Evolutionary conservation across 1,284 basidiomycete species (phyloP).

Genomic region (Phellinidium pouzarii): DNA sequence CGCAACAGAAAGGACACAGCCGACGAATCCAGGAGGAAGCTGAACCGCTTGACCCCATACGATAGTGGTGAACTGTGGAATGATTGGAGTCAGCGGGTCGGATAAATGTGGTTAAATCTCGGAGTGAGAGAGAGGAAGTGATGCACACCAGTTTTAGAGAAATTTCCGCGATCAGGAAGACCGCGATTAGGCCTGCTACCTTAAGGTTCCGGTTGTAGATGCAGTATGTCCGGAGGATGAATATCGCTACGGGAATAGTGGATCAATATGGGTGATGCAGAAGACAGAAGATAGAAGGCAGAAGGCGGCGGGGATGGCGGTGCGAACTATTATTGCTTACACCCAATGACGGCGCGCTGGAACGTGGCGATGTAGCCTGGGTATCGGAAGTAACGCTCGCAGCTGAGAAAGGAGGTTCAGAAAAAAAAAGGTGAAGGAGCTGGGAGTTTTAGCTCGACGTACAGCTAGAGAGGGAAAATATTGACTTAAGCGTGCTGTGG

Average conservation of each 20-base stretch:
- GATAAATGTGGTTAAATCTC: neutral
- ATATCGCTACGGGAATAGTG: slow-evolving; percentile 2
- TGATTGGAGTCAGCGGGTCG: too few relatives aligned
- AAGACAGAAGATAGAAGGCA: neutral
- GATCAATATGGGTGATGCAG: neutral
- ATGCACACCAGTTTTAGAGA: slow-evolving; percentile 3
- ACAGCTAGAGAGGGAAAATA: neutral
- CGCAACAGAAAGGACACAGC: slow-evolving; percentile 2
- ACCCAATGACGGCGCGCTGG: slow-evolving; percentile 8
- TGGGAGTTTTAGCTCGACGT: neutral
- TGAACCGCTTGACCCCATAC: slow-evolving; percentile 2
- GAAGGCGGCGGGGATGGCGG: neutral
- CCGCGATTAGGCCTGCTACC: slow-evolving; percentile 1
- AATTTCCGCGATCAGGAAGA: slow-evolving; percentile 7
- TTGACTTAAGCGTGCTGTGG: neutral
- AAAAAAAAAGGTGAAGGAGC: neutral
- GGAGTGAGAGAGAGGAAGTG: neutral
- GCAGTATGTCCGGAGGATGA: slow-evolving; percentile 12
- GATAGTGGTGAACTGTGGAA: neutral
- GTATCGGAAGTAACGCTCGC: slow-evolving; percentile 5
- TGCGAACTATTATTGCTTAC: too few relatives aligned
- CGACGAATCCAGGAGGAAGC: slow-evolving; percentile 3
- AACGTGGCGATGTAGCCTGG: slow-evolving; percentile 10
- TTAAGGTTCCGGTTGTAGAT: slow-evolving; percentile 7
- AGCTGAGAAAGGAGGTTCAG: neutral